Percentiles rank a stretch among this genome's conserved stretches.
These are phyloP conservation scores for Candida andamanensis DNA, from an alignment of 805 yeast species.

Conservation along the genomic window DNA sequence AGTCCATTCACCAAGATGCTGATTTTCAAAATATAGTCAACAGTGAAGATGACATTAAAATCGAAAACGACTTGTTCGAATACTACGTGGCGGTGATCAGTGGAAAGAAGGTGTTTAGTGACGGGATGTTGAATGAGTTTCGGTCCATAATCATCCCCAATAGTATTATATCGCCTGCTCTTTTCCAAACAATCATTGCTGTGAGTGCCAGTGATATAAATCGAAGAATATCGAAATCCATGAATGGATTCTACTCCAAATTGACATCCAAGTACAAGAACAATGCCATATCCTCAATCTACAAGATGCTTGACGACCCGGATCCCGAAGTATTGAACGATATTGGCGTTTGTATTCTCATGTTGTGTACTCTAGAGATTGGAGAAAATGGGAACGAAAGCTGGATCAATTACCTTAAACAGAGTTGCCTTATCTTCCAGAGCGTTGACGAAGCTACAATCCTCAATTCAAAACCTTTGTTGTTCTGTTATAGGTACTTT, in stretches of 20 bases:
- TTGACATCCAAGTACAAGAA: conserved; percentile 18
- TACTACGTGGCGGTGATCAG: conserved; percentile 17
- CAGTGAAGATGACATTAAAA: conserved; percentile 1
- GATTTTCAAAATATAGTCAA: background rate
- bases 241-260: conserved; percentile 3
- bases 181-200: conserved; percentile 16
- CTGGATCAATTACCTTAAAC: conserved; percentile 26
- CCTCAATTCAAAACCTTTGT: conserved; percentile 15
- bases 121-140: conserved; percentile 19
- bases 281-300: conserved; percentile 21
- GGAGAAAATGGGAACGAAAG: conserved; percentile 19
- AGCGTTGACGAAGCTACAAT: conserved; percentile 15
- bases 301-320: conserved; percentile 19
- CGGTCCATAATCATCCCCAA: conserved; percentile 19
- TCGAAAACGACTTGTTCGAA: conserved; percentile 13
- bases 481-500: conserved; percentile 26
- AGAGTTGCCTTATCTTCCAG: conserved; percentile 22
- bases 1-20: background rate
- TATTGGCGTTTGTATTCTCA: conserved; percentile 20
- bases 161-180: conserved; percentile 17
- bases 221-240: conserved; percentile 7
- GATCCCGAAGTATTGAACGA: conserved; percentile 18
- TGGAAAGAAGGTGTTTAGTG: conserved; percentile 17
- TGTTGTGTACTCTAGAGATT: conserved; percentile 25
- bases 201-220: conserved; percentile 19